Base-by-base conservation (phyloP, 805 yeast species). In the Wilhelminamyces savonicus region DNA sequence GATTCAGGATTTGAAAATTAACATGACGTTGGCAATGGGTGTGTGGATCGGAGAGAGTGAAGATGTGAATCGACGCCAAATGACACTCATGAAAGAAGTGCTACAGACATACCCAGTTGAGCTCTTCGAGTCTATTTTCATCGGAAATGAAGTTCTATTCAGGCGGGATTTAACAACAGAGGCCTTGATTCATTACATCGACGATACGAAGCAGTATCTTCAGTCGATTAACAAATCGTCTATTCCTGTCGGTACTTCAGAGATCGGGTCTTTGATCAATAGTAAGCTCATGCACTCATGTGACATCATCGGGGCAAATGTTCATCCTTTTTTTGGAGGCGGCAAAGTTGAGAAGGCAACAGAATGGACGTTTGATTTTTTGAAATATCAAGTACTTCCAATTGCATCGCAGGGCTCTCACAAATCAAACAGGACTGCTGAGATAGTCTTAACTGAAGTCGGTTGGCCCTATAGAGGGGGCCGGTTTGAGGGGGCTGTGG, bases 381-480 rank as follows among this genome's bases (percentile, higher is more conserved):
- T 73, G 20, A 44, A 64, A 27, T 50, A 59, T 16, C 71, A 68
- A 31, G 44, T 74, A 13, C 51, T 58, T 16, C 75, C 76, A 1
- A 26, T 42, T 10, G 14, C 49, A 19, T 55, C 53, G 29, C 32
- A 44, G 10, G 19, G 19, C 8, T 7, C 19, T 6, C n/a, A n/a
- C n/a, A n/a, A n/a, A n/a, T n/a, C n/a, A n/a, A 36, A 46, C 15
- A 37, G 46, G 3, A 40, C 50, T 8, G 48, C 62, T 1, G 50
- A 46, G 18, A 41, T 76, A 5, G 56, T 69, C 4, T 61, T 80
- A 2, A 62, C 82, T 0, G 86, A 80, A 39, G 69, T 78, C 13
- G 87, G 86, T 0, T 80, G 87, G 88, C 88, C 87, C 0, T 72
- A 65, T 24, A 59, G 52, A 2, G 87, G 86, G 3, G 85, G 84